A percentile compares a stretch with the other conserved stretches of the same genome.
Evolutionary conservation across 2,329 filamentous ascomycete species (phyloP).

Genomic region (Fusarium sp.): DNA sequence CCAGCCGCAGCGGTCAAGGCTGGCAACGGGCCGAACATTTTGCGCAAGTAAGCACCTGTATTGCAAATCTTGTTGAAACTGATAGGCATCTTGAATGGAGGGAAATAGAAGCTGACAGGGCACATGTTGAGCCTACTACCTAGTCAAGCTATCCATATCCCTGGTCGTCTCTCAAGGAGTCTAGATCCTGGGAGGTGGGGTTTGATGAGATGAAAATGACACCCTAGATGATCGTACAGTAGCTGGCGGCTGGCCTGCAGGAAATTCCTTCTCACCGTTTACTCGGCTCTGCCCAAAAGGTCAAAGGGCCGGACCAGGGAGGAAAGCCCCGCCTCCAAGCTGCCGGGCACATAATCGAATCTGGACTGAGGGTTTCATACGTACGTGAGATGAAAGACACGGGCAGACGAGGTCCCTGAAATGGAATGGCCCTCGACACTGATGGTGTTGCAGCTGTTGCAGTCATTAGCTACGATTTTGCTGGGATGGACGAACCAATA

Average conservation of each 20-base stretch:
- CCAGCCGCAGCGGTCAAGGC: conserved; percentile 37
- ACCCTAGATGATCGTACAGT: conserved; percentile 41
- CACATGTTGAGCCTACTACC: conserved; percentile 1
- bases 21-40: conserved; percentile 28
- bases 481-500: conserved; percentile 16
- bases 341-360: conserved; percentile 39
- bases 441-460: conserved; percentile 18
- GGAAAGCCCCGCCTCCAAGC: conserved; percentile 38
- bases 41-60: neutral
- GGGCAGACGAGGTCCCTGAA: conserved; percentile 5
- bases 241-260: conserved; percentile 28
- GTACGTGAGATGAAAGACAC: conserved; percentile 13
- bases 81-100: neutral
- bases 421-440: conserved; percentile 15
- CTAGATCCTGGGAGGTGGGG: conserved; percentile 27
- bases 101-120: neutral
- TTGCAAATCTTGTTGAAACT: neutral
- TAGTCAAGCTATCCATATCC: conserved; percentile 1
- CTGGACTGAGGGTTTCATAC: conserved; percentile 29
- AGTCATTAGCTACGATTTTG: conserved; percentile 23
- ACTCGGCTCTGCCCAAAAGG: conserved; percentile 35
- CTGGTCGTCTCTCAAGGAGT: conserved; percentile 6
- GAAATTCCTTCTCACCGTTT: conserved; percentile 30
- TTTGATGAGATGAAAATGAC: conserved; percentile 45
- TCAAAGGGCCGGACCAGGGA: conserved; percentile 34